These are phyloP conservation scores for Setaria italica DNA, from an alignment of 202 grass and related monocot genomes.

Conservation along the genomic window DNA sequence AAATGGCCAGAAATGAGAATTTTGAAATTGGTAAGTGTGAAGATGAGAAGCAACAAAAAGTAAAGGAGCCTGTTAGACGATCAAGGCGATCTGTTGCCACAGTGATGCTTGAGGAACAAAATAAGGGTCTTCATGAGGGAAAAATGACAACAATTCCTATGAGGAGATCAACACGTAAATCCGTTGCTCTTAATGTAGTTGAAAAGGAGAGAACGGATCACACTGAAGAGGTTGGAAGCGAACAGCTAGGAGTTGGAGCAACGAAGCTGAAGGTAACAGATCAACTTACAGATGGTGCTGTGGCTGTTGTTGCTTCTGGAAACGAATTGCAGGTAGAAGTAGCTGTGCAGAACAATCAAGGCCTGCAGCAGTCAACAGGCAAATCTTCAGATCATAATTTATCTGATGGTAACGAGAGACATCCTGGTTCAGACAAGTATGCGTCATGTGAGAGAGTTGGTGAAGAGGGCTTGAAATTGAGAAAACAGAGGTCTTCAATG, in stretches of 20 bases:
- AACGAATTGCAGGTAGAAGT: not conserved
- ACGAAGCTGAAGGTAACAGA: not conserved
- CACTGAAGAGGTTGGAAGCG: not conserved
- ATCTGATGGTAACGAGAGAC: not conserved
- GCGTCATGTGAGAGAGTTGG: not conserved
- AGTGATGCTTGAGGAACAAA: not conserved
- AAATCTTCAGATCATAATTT: slow-evolving; percentile 25
- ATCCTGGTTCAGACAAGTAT: not conserved
- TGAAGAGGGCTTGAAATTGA: not conserved
- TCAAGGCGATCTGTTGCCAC: slow-evolving; percentile 34
- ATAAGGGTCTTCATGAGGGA: not conserved
- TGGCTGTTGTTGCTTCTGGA: not conserved
- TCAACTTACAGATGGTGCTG: not conserved
- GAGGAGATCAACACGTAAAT: slow-evolving; percentile 33
- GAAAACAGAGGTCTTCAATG: slow-evolving; percentile 16
- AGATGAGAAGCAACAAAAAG: slow-evolving; percentile 31
- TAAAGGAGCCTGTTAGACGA: slow-evolving; percentile 24
- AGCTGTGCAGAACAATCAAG: slow-evolving; percentile 3
- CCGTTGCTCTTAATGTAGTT: slow-evolving; percentile 6
- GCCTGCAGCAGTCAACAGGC: not conserved
- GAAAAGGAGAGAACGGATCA: slow-evolving; percentile 5
- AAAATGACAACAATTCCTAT: not conserved
- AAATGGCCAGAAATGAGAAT: not conserved
- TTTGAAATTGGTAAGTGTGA: slow-evolving; percentile 6
- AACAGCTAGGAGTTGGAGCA: slow-evolving; percentile 8